Base-by-base conservation (phyloP, 2,329 filamentous ascomycete species). In the Penicillium sp. region DNA sequence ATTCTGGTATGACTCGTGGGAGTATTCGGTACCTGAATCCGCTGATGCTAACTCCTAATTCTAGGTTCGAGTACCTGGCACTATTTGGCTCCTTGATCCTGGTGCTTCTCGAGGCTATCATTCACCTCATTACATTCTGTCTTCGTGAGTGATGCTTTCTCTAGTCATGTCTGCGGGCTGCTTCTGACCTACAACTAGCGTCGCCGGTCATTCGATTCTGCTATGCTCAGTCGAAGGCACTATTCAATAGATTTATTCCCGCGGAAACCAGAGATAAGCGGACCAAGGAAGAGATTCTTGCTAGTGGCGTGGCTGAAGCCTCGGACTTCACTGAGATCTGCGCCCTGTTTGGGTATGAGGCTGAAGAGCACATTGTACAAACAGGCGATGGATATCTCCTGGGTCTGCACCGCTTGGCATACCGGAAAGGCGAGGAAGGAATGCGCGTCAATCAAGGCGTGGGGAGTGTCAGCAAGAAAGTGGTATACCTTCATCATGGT, bases 311-410 rank as follows among this genome's bases (percentile, higher is more conserved):
- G 41, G 83, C 87, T 39, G 82, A 92, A 58, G 87, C 90, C 3
- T 79, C 85, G 44, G 92, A 96, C 59, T 96, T 98, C 61, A 80
- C 87, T 30, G 90, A 96, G 58, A 76, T 98, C n/a, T 96, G 90
- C 65, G 82, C 81, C 26, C 69, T 95, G 9, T 95, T 82, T 64
- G 90, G 89, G 31, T 96, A 95, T 65, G 84, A 86, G 52, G 86
- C 90, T 4, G 92, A 98, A 62, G 92, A 98, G 66, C 92, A 98
- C 62, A 82, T 98, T 33, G 85, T 94, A 8, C 89, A 95, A 65
- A 98, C 92, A 2, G 81, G 80, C 45, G 92, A 98, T 70, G 92
- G 92, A 11, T 98, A 93, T 59, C 72, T 98, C 30, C 76, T 98
- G 11, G 90, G 90, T 6, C 67, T 96, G 41, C 92, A 98, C 64